Evolutionary conservation across 495 filamentous ascomycete species (phyloP).

Genomic region (Xylaria bambusicola): DNA sequence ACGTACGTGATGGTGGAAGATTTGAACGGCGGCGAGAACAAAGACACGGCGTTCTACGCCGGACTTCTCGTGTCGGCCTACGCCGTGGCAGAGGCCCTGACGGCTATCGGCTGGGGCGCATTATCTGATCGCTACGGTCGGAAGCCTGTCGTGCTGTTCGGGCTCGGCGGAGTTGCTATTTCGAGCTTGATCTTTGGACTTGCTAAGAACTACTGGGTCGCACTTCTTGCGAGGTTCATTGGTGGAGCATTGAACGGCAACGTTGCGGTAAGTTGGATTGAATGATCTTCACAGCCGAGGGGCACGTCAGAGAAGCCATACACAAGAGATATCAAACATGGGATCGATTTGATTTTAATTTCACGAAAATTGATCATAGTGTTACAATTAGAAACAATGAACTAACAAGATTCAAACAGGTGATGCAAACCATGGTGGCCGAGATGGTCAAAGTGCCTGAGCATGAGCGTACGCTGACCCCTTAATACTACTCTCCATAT

Average conservation of each 20-base stretch:
- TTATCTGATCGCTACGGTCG: slow-evolving; percentile 80
- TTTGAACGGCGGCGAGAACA: slow-evolving; percentile 68
- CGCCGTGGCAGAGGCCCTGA: slow-evolving; percentile 81
- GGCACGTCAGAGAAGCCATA: background rate
- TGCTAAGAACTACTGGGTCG: slow-evolving; percentile 70
- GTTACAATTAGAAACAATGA: background rate
- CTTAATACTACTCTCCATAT: background rate
- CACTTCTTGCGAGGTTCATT: slow-evolving; percentile 75
- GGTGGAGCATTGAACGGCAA: slow-evolving; percentile 83
- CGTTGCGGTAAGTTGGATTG: slow-evolving; percentile 34
- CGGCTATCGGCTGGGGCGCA: slow-evolving; percentile 79
- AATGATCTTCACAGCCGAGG: too few species aligned
- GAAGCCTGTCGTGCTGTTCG: slow-evolving; percentile 80
- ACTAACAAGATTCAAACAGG: slow-evolving; percentile 31
- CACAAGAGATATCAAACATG: background rate
- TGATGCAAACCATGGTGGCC: slow-evolving; percentile 86
- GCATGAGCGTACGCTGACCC: slow-evolving; percentile 64
- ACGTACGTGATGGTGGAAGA: slow-evolving; percentile 89
- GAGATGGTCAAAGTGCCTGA: slow-evolving; percentile 82
- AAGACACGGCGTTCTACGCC: slow-evolving; percentile 77
- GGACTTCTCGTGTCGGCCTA: slow-evolving; percentile 89
- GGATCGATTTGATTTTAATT: background rate
- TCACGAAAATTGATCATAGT: background rate
- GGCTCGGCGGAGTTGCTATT: slow-evolving; percentile 76
- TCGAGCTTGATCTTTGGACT: slow-evolving; percentile 89